Evolutionary conservation across 352 stramenopile species (phyloP), one percentile per base, ranked within the genome.

Genomic region (Pythium periplocum): DNA sequence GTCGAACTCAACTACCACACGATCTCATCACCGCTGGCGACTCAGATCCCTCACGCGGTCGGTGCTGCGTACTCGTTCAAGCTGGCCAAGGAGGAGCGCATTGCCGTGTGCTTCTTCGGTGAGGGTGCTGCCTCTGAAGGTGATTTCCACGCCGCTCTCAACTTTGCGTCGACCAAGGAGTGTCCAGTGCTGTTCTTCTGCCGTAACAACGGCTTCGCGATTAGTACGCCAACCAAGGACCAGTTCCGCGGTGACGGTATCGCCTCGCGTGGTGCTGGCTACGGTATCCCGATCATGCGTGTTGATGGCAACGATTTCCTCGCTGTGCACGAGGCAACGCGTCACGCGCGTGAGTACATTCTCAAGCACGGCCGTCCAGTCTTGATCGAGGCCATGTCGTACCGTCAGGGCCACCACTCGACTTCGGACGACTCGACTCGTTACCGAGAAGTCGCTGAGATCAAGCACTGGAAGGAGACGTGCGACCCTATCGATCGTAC

Each of bases 131-230:
- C 96, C 4, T 98, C 87, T 45, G 96, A 98, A 51, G 92, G 96
- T 26, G 97, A 99, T 61, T 98, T 98, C 68, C 96, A 99, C 61
- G 96, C 96, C 4, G 83, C 81, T 10, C 66, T 98, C 45, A 99
- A 99, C 64, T 98, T 99, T 87, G 95, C 96, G 0, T 79, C 96
- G 1, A 98, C 96, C 1, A 93, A 98, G 43, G 86, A 98, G 37
- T 90, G 82, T 11, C 97, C 97, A 4, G 90, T 99, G 41, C 78
- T 99, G 4, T 99, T 99, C 67, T 93, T 99, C 66, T 98, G 94
- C 63, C 80, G 97, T 10, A 99, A 99, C 76, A 99, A 99, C 70
- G 96, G 96, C 6, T 99, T 98, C 66, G 97, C 96, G 4, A 99
- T 99, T 59, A 95, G 85, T 53, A 99, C 97, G 17, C 88, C 96